Conservation (phyloP, 768 basidiomycete species). For the Agaricus blazei region DNA sequence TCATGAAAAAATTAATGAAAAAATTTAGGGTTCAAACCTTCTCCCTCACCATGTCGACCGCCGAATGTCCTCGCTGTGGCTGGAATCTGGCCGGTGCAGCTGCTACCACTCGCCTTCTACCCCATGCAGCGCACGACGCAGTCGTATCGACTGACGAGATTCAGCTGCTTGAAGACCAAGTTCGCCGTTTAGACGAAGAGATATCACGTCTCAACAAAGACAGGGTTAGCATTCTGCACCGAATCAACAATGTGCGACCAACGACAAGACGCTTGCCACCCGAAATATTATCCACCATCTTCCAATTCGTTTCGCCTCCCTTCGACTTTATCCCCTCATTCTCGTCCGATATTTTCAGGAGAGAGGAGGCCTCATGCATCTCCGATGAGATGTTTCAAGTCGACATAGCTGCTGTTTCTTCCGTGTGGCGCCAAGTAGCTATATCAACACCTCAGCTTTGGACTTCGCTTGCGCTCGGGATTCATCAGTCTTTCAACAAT, state of each 20-base stretch:
- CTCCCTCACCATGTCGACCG: too few relatives aligned
- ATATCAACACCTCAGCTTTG: constrained; percentile 1
- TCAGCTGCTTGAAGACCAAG: background rate
- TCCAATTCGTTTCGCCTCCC: background rate
- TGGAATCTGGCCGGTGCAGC: too few relatives aligned
- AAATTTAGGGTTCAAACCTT: too few relatives aligned
- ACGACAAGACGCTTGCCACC: background rate
- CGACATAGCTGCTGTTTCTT: background rate
- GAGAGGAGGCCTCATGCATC: background rate
- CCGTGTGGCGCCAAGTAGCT: background rate
- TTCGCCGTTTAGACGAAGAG: background rate
- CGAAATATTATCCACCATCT: background rate
- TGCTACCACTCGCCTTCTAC: too few relatives aligned
- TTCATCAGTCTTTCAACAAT: background rate
- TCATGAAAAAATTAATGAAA: too few relatives aligned
- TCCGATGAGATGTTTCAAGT: background rate
- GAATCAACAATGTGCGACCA: background rate
- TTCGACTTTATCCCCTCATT: background rate
- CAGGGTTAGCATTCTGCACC: background rate
- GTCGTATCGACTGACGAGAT: too few relatives aligned
- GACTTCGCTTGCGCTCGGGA: background rate
- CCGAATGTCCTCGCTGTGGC: too few relatives aligned
- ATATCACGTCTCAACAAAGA: background rate
- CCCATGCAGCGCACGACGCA: too few relatives aligned
- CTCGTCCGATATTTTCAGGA: too few relatives aligned